A percentile compares a stretch with the other conserved stretches of the same genome.
Evolutionary conservation across 164 flowering plant genomes (phyloP).

Genomic region (grape (Vitis vinifera)): ASM3070453v1 NC_081816.1:9898501-9899000

Average conservation of each 20-base stretch:
- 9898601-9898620: slow-evolving; percentile 21
- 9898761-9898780: slow-evolving; percentile 68
- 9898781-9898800: slow-evolving; percentile 72
- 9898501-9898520: slow-evolving; percentile 34
- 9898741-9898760: slow-evolving; percentile 84
- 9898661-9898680: not conserved
- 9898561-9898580: slow-evolving; percentile 49
- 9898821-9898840: not conserved
- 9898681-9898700: slow-evolving; percentile 5
- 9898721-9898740: slow-evolving; percentile 79
- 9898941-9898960: slow-evolving; percentile 70
- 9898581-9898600: slow-evolving; percentile 83
- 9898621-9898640: not conserved
- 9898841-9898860: not conserved
- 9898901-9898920: not conserved
- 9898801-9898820: slow-evolving; percentile 66
- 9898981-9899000: slow-evolving; percentile 54
- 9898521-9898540: slow-evolving; percentile 31
- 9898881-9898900: not conserved
- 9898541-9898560: slow-evolving; percentile 19
- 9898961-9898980: slow-evolving; percentile 72
- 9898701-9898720: slow-evolving; percentile 82
- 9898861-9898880: not conserved
- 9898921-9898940: slow-evolving; percentile 45
- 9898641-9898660: not conserved